Percentiles rank a stretch among this genome's conserved stretches.
phyloP scores from a whole-genome alignment of 2,329 filamentous ascomycete genomes.

The Zymoseptoria passerinii region DNA sequence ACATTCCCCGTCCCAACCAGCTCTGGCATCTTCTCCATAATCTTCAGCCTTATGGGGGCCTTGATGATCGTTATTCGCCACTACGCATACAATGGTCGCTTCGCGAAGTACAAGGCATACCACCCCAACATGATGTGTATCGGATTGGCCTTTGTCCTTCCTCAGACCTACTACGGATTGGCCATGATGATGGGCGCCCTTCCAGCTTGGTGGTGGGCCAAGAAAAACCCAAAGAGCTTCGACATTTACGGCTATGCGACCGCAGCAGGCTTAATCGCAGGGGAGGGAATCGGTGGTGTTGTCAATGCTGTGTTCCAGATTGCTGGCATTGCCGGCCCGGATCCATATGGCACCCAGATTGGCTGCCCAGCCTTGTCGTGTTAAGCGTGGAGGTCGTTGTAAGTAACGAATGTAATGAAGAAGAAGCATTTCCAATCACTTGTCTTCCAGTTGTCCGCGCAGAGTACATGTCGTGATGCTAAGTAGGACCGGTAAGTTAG shows the following conservation, averaged over 20 bases:
- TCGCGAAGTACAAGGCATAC: constrained; percentile 48
- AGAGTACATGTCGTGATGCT: too few relatives aligned
- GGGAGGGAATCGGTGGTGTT: constrained; percentile 57
- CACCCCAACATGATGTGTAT: constrained; percentile 49
- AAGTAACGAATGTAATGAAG: neutral
- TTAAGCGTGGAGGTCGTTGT: constrained; percentile 13
- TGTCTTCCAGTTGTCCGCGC: neutral
- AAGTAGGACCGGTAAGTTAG: neutral
- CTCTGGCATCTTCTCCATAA: constrained; percentile 51
- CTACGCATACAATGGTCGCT: constrained; percentile 45
- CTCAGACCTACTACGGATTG: constrained; percentile 49
- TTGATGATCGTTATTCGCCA: constrained; percentile 47
- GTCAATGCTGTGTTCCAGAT: constrained; percentile 49
- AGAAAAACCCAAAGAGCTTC: constrained; percentile 45
- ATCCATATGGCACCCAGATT: constrained; percentile 34
- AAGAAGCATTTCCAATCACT: neutral
- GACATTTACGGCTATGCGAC: constrained; percentile 52
- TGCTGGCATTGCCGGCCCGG: constrained; percentile 34
- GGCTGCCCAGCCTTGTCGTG: constrained; percentile 35
- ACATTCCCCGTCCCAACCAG: constrained; percentile 47
- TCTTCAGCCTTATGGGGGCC: constrained; percentile 46
- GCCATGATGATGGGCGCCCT: constrained; percentile 52
- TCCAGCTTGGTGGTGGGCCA: constrained; percentile 47
- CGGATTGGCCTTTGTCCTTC: constrained; percentile 51
- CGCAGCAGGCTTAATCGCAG: constrained; percentile 53